Evolutionary conservation across 805 yeast genomes (phyloP).

Genomic region (Torulaspora microellipsoides): DNA sequence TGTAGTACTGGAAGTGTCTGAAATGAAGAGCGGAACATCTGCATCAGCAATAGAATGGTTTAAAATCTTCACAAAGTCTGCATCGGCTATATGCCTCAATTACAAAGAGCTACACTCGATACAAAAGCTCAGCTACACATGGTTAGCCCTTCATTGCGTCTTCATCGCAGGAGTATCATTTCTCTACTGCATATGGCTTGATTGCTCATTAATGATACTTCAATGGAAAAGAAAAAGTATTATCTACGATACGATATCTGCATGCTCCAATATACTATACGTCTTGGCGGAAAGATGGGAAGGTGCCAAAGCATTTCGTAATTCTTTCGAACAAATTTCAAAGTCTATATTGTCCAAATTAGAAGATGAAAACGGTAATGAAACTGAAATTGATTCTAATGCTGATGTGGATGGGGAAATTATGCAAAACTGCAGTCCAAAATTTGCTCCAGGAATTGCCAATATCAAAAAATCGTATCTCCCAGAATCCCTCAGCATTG

Average conservation of each 20-base stretch:
- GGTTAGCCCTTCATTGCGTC: conserved; percentile 33
- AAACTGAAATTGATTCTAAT: not conserved
- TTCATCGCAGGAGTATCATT: conserved; percentile 28
- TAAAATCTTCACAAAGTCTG: conserved; percentile 32
- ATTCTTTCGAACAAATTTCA: conserved; percentile 30
- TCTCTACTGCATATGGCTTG: conserved; percentile 34
- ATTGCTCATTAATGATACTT: conserved; percentile 21
- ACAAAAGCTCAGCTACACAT: conserved; percentile 27
- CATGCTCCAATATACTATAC: conserved; percentile 30
- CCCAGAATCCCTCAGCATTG: not conserved
- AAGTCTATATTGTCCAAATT: conserved; percentile 16
- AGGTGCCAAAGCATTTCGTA: conserved; percentile 26
- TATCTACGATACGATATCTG: conserved; percentile 30
- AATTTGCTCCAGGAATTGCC: not conserved
- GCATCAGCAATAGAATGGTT: conserved; percentile 32
- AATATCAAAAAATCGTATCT: not conserved
- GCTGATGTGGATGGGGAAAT: conserved; percentile 1
- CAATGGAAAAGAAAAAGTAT: conserved; percentile 23
- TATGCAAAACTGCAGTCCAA: conserved; percentile 1
- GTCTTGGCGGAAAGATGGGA: conserved; percentile 32
- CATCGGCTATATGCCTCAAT: conserved; percentile 30
- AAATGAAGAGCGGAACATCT: conserved; percentile 14
- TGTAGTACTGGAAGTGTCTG: conserved; percentile 24
- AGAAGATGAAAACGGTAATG: conserved; percentile 5
- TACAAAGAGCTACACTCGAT: conserved; percentile 28